Evolutionary conservation across 257 asterid genomes (phyloP).

Genomic region (Solanum peruvianum): DNA sequence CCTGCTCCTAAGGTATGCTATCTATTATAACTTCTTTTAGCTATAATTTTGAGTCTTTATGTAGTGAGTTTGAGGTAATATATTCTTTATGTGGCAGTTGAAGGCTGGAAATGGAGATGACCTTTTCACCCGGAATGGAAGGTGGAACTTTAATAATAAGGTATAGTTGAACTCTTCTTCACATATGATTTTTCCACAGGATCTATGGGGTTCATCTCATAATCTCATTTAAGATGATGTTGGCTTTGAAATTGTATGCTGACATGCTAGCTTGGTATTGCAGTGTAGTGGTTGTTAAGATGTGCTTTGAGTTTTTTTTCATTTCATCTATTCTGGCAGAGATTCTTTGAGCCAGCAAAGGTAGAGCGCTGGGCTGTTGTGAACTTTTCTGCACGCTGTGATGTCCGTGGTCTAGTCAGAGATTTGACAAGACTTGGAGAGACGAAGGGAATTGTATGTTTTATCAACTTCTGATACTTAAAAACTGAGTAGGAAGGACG

Average conservation of each 20-base stretch:
- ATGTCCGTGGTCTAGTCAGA: slow-evolving; percentile 35
- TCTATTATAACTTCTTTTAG: not conserved
- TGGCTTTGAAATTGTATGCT: not conserved
- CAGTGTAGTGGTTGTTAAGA: not conserved
- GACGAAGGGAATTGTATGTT: slow-evolving; percentile 72
- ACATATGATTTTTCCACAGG: not conserved
- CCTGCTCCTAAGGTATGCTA: slow-evolving; percentile 64
- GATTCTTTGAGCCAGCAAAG: slow-evolving; percentile 47
- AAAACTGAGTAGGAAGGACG: slow-evolving; percentile 4
- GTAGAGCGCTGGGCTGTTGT: slow-evolving; percentile 83
- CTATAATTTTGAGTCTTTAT: not conserved
- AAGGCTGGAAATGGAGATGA: slow-evolving; percentile 85
- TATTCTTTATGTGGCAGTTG: slow-evolving; percentile 35
- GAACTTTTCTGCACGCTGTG: slow-evolving; percentile 90
- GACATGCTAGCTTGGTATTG: not conserved
- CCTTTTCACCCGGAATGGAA: slow-evolving; percentile 60
- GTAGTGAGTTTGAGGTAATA: not conserved
- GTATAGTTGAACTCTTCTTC: slow-evolving; percentile 8
- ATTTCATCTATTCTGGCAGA: slow-evolving; percentile 23
- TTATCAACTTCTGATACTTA: not conserved
- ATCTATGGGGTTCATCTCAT: not conserved
- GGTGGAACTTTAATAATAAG: slow-evolving; percentile 90
- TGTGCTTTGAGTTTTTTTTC: not conserved
- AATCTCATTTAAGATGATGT: not conserved
- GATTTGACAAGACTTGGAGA: slow-evolving; percentile 60